A percentile compares a stretch with the other conserved stretches of the same genome.
phyloP scores from a whole-genome alignment of 768 basidiomycete genomes.

The Macrolepiota dolichaula region DNA sequence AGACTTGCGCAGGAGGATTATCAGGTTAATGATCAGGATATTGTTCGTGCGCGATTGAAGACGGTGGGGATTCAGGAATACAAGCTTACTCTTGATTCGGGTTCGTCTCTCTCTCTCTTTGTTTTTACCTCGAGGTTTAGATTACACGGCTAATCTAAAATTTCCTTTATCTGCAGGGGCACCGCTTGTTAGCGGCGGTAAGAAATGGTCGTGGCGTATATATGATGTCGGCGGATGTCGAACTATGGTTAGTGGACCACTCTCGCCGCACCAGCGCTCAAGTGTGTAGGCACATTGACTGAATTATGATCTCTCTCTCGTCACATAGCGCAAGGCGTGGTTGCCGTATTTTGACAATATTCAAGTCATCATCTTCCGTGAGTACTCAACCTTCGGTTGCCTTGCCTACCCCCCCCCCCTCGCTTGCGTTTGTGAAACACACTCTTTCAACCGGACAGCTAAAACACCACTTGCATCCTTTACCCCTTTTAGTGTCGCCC shows the following conservation, averaged over 20 bases:
- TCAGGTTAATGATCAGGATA: slow-evolving; percentile 67
- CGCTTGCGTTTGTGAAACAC: not conserved
- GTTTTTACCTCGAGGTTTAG: slow-evolving; percentile 5
- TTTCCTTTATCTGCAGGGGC: not conserved
- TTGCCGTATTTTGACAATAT: slow-evolving; percentile 78
- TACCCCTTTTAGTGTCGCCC: slow-evolving; percentile 54
- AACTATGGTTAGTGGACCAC: slow-evolving; percentile 57
- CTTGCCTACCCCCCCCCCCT: not conserved
- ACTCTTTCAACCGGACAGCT: not conserved
- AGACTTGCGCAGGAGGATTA: slow-evolving; percentile 63
- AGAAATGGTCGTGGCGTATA: slow-evolving; percentile 60
- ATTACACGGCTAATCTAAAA: not conserved
- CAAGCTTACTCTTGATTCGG: slow-evolving; percentile 42
- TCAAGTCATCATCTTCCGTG: slow-evolving; percentile 73
- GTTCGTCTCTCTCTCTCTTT: slow-evolving; percentile 26
- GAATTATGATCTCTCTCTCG: slow-evolving; percentile 16
- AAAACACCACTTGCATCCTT: not conserved
- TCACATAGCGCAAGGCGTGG: slow-evolving; percentile 74
- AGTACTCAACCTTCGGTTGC: slow-evolving; percentile 14
- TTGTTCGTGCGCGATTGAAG: slow-evolving; percentile 66
- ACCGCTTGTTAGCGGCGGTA: slow-evolving; percentile 17
- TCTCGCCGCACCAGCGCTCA: too few species aligned
- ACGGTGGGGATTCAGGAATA: slow-evolving; percentile 75
- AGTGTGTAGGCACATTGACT: too few species aligned
- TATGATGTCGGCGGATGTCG: slow-evolving; percentile 79